Base-by-base conservation (phyloP, 2,329 filamentous ascomycete species). In the Colletotrichum sp. region DNA sequence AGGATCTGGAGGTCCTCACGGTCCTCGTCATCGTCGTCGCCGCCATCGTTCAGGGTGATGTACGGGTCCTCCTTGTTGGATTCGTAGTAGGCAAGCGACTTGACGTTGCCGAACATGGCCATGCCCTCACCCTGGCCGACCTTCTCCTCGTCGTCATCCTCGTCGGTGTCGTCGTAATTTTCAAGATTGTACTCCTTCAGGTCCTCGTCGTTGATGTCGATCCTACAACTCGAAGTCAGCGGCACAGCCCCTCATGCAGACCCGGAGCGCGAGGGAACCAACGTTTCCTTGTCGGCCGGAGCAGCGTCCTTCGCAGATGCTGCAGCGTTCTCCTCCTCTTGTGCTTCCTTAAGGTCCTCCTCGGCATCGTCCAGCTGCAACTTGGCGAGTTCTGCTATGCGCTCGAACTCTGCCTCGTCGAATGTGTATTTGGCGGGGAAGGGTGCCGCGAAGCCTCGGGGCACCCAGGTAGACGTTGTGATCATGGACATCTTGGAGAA, bases 181-280 rank as follows among this genome's bases (percentile, higher is more conserved):
- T 98, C 96, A 70, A 99, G 90, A 82, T 99, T 94, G 85, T 98
- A 99, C 85, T 99, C 96, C 85, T 96, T 97, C 66, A 99, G 89
- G 83, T 98, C 96, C 79, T 97, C 95, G 82, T 98, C 95, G 78
- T 94, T 88, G 48, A 91, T 87, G 71, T 94, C 88, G 56, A 91
- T 87, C 70, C 89, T 91, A 78, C 28, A n/a, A 52, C 55, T 3
- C 28, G 58, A 8, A n/a, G 73, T 82, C 71, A 81, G 80, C 77
- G 60, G 28, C 18, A n/a, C 9, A 34, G 36, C 16, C 10, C 43
- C 38, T 34, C 28, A 61, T 18, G 26, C 21, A 24, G 75, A 48
- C 66, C 64, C 36, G 32, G 18, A 24, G 8, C 8, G 9, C 30
- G 2, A 43, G 18, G 30, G 30, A 28, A 76, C 82, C n/a, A 71